Base-by-base conservation (phyloP, 2,329 filamentous ascomycete species). In the Cephalotrichum gorgonifer region DNA sequence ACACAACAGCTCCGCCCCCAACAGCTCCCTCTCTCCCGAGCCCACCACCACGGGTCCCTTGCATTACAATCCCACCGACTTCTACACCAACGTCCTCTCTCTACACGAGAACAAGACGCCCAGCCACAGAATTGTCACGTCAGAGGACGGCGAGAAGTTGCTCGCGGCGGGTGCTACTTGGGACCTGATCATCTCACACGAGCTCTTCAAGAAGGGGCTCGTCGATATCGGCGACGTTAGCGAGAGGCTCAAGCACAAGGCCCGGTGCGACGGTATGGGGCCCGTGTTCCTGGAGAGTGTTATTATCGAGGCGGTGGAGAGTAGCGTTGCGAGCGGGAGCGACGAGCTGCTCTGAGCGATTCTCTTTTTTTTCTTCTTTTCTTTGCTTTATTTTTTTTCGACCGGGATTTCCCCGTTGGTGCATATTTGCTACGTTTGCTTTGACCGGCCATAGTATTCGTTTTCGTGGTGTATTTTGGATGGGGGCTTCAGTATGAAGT, bases 131-230 rank as follows among this genome's bases (percentile, higher is more conserved):
- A 76, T 89, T 53, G 76, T 79, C 27, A 76, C 78, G 25, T 79
- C 78, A 35, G 73, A 79, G n/a, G 69, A 72, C 1, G 86, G 86
- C 4, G 81, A 88, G 61, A 75, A 75, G 27, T 68, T 94, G 14
- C 72, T 93, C 6, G 85, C 84, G 33, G 84, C 85, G 0, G 83
- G 83, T 17, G 86, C 88, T 2, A 85, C 89, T 0, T 97, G 91
- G 91, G 90, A 96, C 58, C 72, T 89, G 48, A 93, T 97, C 52
- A 86, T 94, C 59, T 74, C 72, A 48, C 88, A 95, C 64, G 80
- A 86, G 6, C 67, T 89, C 8, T 94, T 86, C 62, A 79, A 82
- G 62, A 76, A 78, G 43, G 88, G 89, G 0, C 71, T 87, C 20
- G 83, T 96, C 25, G 87, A 97, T 63, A 81, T 96, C 12, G 83